A percentile compares a stretch with the other conserved stretches of the same genome.
Conservation (phyloP, 495 filamentous ascomycete genomes). For the Antarctomyces pellizariae region DNA sequence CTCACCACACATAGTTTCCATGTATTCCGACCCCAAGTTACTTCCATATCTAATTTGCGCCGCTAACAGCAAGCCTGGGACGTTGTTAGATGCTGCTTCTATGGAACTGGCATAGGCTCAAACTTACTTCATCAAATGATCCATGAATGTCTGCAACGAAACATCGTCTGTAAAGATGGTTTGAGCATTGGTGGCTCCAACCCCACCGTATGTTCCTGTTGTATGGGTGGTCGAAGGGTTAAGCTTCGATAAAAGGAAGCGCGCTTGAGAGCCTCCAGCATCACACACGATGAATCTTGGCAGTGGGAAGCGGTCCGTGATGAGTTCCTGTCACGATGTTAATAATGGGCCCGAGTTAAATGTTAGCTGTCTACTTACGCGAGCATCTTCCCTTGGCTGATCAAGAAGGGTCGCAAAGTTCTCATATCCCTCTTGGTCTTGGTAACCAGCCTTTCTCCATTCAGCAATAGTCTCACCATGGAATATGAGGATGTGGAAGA, state of each 20-base stretch:
- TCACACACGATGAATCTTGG: conserved; percentile 98
- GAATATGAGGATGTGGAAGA: conserved; percentile 99
- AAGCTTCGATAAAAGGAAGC: conserved; percentile 91
- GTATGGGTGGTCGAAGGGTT: conserved; percentile 99
- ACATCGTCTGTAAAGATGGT: conserved; percentile 99
- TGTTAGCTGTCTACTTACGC: conserved; percentile 28
- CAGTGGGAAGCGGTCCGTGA: conserved; percentile 89
- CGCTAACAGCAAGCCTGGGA: conserved; percentile 26
- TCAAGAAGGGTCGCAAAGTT: conserved; percentile 80
- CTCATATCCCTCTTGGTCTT: conserved; percentile 95
- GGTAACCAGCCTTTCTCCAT: conserved; percentile 96
- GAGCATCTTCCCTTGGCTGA: conserved; percentile 92
- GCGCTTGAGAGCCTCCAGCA: conserved; percentile 90
- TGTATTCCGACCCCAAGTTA: neutral
- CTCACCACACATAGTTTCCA: too few species aligned
- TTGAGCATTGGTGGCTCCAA: conserved; percentile 66
- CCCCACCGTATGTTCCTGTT: conserved; percentile 71
- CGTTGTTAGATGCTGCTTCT: conserved; percentile 6
- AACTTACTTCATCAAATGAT: conserved; percentile 94
- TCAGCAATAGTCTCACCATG: conserved; percentile 95
- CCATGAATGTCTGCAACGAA: conserved; percentile 97
- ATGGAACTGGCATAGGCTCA: neutral
- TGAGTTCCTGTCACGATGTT: conserved; percentile 48
- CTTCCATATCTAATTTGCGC: conserved; percentile 21
- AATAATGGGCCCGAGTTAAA: conserved; percentile 3